Conservation (phyloP, 768 basidiomycete genomes). For the Strobilomyces confusus region DNA sequence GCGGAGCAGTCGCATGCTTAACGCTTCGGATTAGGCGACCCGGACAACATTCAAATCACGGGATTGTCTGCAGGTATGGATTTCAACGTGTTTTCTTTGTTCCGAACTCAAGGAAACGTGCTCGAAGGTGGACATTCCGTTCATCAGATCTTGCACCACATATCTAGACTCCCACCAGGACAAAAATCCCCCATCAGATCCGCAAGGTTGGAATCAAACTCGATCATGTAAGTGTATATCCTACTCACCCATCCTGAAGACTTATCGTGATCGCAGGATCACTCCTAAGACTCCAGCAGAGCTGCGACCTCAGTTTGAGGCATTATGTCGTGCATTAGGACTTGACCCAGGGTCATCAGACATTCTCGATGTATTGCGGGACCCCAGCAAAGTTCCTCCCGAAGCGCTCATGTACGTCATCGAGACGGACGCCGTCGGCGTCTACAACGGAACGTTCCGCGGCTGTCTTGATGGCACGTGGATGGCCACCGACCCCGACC, state of each 20-base stretch:
- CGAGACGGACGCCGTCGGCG: constrained; percentile 51
- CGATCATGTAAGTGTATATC: constrained; percentile 49
- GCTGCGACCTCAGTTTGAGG: constrained; percentile 57
- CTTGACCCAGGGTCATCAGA: constrained; percentile 51
- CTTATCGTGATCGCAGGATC: constrained; percentile 27
- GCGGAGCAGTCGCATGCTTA: not conserved
- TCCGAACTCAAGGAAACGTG: not conserved
- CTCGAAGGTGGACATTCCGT: constrained; percentile 63
- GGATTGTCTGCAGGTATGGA: constrained; percentile 62
- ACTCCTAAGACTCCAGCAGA: constrained; percentile 58
- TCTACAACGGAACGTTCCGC: constrained; percentile 58
- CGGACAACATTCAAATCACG: constrained; percentile 53
- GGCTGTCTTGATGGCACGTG: constrained; percentile 59
- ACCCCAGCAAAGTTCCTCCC: constrained; percentile 45
- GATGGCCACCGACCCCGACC: constrained; percentile 47
- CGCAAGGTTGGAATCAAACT: constrained; percentile 69
- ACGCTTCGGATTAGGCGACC: constrained; percentile 44
- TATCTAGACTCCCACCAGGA: constrained; percentile 54
- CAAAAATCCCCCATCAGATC: constrained; percentile 59
- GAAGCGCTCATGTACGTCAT: constrained; percentile 52
- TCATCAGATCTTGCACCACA: constrained; percentile 69
- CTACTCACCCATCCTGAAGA: not conserved
- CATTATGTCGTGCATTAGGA: constrained; percentile 51
- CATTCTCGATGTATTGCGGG: constrained; percentile 45
- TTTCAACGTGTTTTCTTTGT: not conserved